These are phyloP conservation scores for Aspergillus quadrilineatus DNA, from an alignment of 2,329 filamentous ascomycete genomes.

Conservation along the genomic window DNA sequence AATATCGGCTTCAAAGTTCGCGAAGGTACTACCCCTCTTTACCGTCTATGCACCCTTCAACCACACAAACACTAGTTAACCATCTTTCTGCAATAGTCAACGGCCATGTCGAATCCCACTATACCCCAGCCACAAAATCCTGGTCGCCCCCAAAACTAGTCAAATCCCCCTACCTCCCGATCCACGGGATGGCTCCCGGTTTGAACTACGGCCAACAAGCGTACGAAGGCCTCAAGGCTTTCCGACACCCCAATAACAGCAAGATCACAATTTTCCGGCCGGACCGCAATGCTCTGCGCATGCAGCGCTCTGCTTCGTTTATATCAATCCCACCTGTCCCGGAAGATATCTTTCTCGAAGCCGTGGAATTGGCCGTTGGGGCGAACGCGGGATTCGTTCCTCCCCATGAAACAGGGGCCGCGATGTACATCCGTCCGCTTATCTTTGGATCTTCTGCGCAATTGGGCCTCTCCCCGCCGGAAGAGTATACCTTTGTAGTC, in stretches of 20 bases:
- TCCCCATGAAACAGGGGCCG: slow-evolving; percentile 81
- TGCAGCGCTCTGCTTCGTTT: slow-evolving; percentile 80
- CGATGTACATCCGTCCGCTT: slow-evolving; percentile 88
- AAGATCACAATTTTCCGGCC: slow-evolving; percentile 85
- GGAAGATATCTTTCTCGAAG: slow-evolving; percentile 70
- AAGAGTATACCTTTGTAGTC: slow-evolving; percentile 88
- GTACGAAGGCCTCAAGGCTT: slow-evolving; percentile 98
- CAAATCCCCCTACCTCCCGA: slow-evolving; percentile 75
- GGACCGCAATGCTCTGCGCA: slow-evolving; percentile 75
- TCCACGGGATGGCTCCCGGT: slow-evolving; percentile 92
- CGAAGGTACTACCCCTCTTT: slow-evolving; percentile 61
- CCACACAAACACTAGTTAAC: background rate
- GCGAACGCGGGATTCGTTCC: slow-evolving; percentile 90
- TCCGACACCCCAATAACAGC: slow-evolving; percentile 65
- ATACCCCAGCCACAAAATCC: slow-evolving; percentile 66
- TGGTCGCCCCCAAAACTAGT: slow-evolving; percentile 81
- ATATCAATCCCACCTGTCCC: slow-evolving; percentile 82
- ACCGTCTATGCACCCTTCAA: background rate
- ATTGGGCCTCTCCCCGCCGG: slow-evolving; percentile 79
- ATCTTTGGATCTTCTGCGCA: slow-evolving; percentile 86
- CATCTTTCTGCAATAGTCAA: slow-evolving; percentile 58
- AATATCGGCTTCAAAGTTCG: slow-evolving; percentile 90
- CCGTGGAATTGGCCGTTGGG: slow-evolving; percentile 76
- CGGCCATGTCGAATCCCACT: slow-evolving; percentile 88
- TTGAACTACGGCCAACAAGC: slow-evolving; percentile 98